A percentile compares a stretch with the other conserved stretches of the same genome.
These are phyloP conservation scores for Globisporangium spiculum DNA, from an alignment of 352 stramenopile genomes.

Conservation along the genomic window DNA sequence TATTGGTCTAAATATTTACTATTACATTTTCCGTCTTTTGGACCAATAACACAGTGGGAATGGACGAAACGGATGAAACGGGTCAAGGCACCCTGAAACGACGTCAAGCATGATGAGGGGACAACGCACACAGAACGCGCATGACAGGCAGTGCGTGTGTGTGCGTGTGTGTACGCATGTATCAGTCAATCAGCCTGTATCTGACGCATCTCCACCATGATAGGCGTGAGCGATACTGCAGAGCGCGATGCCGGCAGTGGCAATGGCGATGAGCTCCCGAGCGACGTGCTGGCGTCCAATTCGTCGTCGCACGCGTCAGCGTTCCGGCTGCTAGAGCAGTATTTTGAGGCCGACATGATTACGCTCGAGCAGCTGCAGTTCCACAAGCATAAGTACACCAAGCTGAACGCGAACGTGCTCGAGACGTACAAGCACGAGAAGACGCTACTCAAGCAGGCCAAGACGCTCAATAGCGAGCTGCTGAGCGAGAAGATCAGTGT, in stretches of 20 bases:
- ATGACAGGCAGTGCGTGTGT: neutral
- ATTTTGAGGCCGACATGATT: constrained; percentile 83
- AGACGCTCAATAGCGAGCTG: constrained; percentile 82
- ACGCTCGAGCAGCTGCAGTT: constrained; percentile 75
- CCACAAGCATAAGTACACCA: constrained; percentile 79
- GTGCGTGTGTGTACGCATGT: too few relatives aligned
- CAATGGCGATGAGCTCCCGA: constrained; percentile 16
- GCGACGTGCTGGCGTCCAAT: constrained; percentile 31
- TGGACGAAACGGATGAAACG: neutral
- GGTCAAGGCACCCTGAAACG: neutral
- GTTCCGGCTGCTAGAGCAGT: constrained; percentile 79
- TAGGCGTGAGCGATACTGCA: neutral
- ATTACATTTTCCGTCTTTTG: too few relatives aligned
- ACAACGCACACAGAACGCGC: neutral
- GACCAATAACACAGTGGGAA: too few relatives aligned
- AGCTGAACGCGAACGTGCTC: constrained; percentile 66
- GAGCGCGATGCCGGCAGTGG: neutral
- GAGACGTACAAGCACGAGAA: constrained; percentile 85
- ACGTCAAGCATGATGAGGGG: neutral
- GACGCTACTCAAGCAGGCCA: constrained; percentile 72
- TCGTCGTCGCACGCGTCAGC: constrained; percentile 62
- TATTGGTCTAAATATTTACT: too few relatives aligned
- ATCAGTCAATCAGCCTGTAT: neutral
- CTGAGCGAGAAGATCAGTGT: constrained; percentile 84
- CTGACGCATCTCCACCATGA: neutral